Evolutionary conservation across 73 alveolate species (phyloP).

Genomic region (Halteria grandinella): DNA sequence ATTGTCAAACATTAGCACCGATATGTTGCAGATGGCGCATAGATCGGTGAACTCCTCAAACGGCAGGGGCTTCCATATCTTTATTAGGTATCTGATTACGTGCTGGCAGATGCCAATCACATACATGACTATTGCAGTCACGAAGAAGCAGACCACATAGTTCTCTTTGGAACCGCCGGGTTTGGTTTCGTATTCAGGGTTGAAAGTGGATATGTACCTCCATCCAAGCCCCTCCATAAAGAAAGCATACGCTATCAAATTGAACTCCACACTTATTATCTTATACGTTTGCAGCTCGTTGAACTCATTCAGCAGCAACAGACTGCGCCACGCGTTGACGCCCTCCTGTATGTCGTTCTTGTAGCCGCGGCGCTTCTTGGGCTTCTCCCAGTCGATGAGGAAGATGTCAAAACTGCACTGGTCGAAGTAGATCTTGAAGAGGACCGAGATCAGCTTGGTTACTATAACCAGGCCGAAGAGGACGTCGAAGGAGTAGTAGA

Average conservation of each 20-base stretch:
- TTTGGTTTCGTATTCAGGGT: conserved; percentile 58
- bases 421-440: conserved; percentile 63
- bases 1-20: conserved; percentile 92
- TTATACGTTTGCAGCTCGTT: conserved; percentile 76
- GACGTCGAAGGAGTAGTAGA: conserved; percentile 78
- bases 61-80: conserved; percentile 79
- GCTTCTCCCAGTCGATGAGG: conserved; percentile 95
- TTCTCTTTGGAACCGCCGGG: conserved; percentile 69
- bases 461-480: conserved; percentile 80
- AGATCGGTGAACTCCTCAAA: conserved; percentile 91
- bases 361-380: conserved; percentile 40
- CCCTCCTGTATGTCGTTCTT: background rate
- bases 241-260: conserved; percentile 67
- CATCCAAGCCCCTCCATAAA: conserved; percentile 73
- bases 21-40: conserved; percentile 92
- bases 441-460: conserved; percentile 70
- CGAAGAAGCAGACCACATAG: conserved; percentile 79
- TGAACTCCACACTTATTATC: conserved; percentile 75
- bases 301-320: conserved; percentile 93
- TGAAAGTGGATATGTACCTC: conserved; percentile 61
- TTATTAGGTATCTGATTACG: conserved; percentile 71
- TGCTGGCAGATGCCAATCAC: conserved; percentile 80
- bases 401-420: conserved; percentile 82
- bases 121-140: conserved; percentile 75
- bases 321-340: conserved; percentile 92